Conservation (phyloP, 2,329 filamentous ascomycete species). For the Ophiostoma triangulosporum region DNA sequence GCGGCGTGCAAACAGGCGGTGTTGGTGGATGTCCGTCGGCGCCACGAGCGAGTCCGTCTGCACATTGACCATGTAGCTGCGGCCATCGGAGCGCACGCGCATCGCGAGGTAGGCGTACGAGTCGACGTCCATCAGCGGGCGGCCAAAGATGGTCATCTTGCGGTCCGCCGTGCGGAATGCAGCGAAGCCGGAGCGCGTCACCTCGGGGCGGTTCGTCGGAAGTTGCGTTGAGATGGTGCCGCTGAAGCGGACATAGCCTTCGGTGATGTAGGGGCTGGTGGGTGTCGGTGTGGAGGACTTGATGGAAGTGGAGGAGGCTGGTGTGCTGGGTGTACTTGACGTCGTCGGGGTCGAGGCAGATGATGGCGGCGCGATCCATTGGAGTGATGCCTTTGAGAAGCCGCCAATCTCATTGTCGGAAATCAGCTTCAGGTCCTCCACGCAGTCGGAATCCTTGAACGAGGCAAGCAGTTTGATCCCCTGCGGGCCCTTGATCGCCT, state of each 20-base stretch:
- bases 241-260: conserved; percentile 65
- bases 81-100: conserved; percentile 77
- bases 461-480: conserved; percentile 50
- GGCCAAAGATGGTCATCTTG: conserved; percentile 69
- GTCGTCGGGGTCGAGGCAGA: conserved; percentile 7
- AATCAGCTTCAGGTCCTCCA: conserved; percentile 58
- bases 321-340: neutral
- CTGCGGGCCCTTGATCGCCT: conserved; percentile 52
- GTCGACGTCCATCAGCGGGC: conserved; percentile 76
- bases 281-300: neutral
- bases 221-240: conserved; percentile 79
- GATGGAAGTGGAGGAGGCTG: conserved; percentile 6
- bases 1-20: conserved; percentile 65
- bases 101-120: conserved; percentile 78
- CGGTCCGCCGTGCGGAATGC: conserved; percentile 77
- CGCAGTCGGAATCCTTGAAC: conserved; percentile 39
- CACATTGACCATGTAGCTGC: conserved; percentile 88
- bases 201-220: conserved; percentile 56
- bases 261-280: conserved; percentile 1
- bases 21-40: conserved; percentile 91
- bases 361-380: conserved; percentile 36
- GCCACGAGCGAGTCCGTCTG: conserved; percentile 81
- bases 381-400: conserved; percentile 61
- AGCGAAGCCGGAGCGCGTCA: conserved; percentile 74
- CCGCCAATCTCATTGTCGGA: conserved; percentile 79